Evolutionary conservation across 345 rosid species (phyloP).

Genomic region (Erysimum cheiranthoides): DNA sequence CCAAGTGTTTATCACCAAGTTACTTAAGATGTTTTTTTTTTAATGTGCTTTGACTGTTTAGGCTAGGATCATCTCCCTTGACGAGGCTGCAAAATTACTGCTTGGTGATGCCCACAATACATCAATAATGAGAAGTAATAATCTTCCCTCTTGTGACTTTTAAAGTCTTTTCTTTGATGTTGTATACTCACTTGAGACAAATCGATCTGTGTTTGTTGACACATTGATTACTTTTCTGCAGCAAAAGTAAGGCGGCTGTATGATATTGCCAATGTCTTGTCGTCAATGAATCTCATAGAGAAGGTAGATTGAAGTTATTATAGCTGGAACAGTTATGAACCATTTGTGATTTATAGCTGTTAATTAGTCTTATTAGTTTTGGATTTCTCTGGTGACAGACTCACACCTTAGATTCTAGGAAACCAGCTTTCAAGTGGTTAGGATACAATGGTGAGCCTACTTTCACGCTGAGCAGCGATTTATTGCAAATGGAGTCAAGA

Average conservation of each 20-base stretch:
- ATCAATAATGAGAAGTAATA: conserved; percentile 77
- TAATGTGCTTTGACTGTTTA: conserved; percentile 41
- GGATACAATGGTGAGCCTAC: conserved; percentile 61
- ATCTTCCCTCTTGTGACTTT: conserved; percentile 4
- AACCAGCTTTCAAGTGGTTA: conserved; percentile 92
- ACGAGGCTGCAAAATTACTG: conserved; percentile 74
- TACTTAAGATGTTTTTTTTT: conserved; percentile 13
- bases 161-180: not conserved
- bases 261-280: conserved; percentile 86
- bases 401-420: conserved; percentile 74
- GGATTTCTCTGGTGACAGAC: conserved; percentile 55
- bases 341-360: not conserved
- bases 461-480: conserved; percentile 44
- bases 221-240: conserved; percentile 42
- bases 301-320: conserved; percentile 55
- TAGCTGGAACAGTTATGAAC: not conserved
- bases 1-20: not conserved
- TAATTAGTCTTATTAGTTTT: not conserved
- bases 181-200: conserved; percentile 2
- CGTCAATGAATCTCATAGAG: conserved; percentile 88
- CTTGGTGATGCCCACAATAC: conserved; percentile 81
- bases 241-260: conserved; percentile 93
- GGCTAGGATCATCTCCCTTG: conserved; percentile 77
- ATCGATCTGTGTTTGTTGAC: conserved; percentile 5
- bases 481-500: conserved; percentile 49